Evolutionary conservation across 2,329 filamentous ascomycete genomes (phyloP), one percentile per base, ranked within the genome.

Genomic region (Penicillium sp.): DNA sequence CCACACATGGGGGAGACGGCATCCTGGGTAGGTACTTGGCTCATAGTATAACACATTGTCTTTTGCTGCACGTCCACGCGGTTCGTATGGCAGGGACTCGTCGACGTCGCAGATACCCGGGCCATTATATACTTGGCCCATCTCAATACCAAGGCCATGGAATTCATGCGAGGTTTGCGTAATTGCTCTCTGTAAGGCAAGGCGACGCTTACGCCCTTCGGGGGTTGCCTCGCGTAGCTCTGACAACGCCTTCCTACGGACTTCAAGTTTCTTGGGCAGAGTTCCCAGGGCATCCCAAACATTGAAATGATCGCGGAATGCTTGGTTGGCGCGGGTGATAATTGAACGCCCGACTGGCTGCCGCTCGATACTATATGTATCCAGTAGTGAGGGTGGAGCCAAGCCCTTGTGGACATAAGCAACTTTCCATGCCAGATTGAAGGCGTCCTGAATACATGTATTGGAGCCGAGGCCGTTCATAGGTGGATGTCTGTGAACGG

Each of bases 1-100:
- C 87, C 87, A 89, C 0, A 78, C 85, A 70, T 89, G 87, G 5
- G 87, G 87, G 22, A 88, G 71, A 2, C 86, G 77, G 33, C 77
- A 77, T 7, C 87, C 87, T 0, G 87, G 87, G 64, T 82, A 86
- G 2, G 86, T 88, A 51, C 71, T 80, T 39, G 78, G 75, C 36
- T 76, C 70, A 61, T 83, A 75, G 40, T 80, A 67, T 13, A 79
- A 66, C 5, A 81, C 75, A 0, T 73, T 69, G 60, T 85, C 79
- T 16, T 75, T 65, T 24, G 75, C 64, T 1, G 70, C 53, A 27
- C 69, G 66, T 24, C 56, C 59, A 14, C 59, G 60, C 2, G 58
- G 62, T 22, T 39, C 39, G 19, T 64, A 68, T 6, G 60, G 57
- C n/a, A 59, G 56, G 4, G 56, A 56, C 66, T 84, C 78, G 60